Base-by-base conservation (phyloP, 192 early-diverging fungal genomes). In the Podila clonocystis region DNA sequence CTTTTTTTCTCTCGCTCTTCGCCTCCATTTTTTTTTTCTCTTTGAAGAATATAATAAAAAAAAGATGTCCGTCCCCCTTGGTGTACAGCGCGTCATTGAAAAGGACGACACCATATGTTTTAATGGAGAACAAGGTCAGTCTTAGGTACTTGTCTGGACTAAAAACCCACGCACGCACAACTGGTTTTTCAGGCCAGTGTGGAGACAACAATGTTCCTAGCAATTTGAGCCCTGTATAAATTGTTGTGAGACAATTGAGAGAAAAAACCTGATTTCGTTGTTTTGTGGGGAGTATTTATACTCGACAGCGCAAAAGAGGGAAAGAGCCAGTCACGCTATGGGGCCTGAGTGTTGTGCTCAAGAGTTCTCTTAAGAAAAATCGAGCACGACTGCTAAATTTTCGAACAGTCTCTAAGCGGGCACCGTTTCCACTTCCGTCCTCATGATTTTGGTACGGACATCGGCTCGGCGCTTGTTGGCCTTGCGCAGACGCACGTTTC, bases 391-490 rank as follows among this genome's bases (percentile, higher is more conserved):
- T 55, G 52, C 52, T 55, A 55, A 55, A 55, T 55, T 0, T 9
- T 55, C 22, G 52, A 26, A 24, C 24, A 12, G 17, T 55, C 8
- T 12, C n/a, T 68, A 80, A 6, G 76, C 76, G 22, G 76, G 76
- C 7, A 80, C 76, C 17, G 76, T 80, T 22, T 80, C 76, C 6
- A 80, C 76, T 19, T 80, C 77, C 8, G 70, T 73, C 12, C 61
- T 65, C 48, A 80, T 68, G 12, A 80, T 68, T 63, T 73, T 80
- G 30, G 33, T 73, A 22, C 77, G 60, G 20, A 80, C 77, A 38
- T 68, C 57, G 0, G 65, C 48, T 28, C 77, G 70, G 15, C 77
- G 70, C 57, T 68, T 72, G 57, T 68, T 65, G 12, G 70, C 52
- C 49, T 69, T 80, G 61, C 77, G 77, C 4, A 80, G 41, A 58